Base-by-base conservation (phyloP, 345 rosid species). In the Populus alba region DNA sequence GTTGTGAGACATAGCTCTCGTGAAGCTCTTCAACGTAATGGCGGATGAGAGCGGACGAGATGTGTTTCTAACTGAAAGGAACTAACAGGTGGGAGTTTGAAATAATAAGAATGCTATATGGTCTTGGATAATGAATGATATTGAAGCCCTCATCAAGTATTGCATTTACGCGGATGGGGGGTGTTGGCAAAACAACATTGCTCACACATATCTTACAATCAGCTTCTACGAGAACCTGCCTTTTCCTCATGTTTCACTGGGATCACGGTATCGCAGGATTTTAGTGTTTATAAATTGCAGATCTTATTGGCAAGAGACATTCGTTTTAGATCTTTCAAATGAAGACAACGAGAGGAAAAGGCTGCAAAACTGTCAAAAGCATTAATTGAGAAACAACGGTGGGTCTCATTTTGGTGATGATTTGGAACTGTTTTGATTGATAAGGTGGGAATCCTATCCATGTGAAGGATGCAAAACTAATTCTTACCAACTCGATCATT, bases 121-220 rank as follows among this genome's bases (percentile, higher is more conserved):
- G 33, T 31, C 33, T 3, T 31, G 33, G 33, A 2, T 31, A 31
- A 31, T 31, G 33, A 31, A 31, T 31, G 33, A 31, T 31, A n/a
- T n/a, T n/a, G 33, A 31, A 31, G 33, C n/a, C 33, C 33, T 31
- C 33, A 2, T 31, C 33, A 31, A 31, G 33, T 31, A 31, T 2
- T 31, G 33, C 33, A 31, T 31, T 31, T 31, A 31, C 33, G 33
- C n/a, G 33, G 33, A 31, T 31, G 33, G 33, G 33, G 45, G 45
- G 76, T 11, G 22, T 68, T 2, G 87, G 82, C 3, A 84, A 83
- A 71, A 76, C 79, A 13, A 41, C 69, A 6, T 15, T 76, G 7
- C n/a, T 63, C 23, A 76, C 15, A 8, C 78, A 69, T 23, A 57
- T 80, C 49, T n/a, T 75, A 77, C 69, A 80, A 80, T 25, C 41